Evolutionary conservation across 179 eudicot species (phyloP), one percentile per base, ranked within the genome.

Genomic region (Beta lomatogona): DNA sequence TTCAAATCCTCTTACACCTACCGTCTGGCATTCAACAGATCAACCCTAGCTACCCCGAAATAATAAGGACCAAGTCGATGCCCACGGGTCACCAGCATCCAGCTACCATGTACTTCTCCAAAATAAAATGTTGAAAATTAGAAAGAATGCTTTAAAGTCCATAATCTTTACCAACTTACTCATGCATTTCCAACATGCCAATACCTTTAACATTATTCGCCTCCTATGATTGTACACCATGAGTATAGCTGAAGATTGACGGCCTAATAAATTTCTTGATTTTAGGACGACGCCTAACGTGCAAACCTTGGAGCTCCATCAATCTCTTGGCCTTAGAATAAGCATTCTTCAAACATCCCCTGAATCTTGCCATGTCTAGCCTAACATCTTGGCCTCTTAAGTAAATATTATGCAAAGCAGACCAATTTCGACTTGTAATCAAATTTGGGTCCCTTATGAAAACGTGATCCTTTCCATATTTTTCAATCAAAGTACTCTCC

Each of bases 331-430:
- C 92, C 80, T 85, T 88, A 36, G 55, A 54, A 57, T 88, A 89
- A 71, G 90, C 91, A 67, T 50, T 78, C 79, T 59, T 88, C 79
- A 91, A 77, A 60, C 55, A 85, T 61, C 84, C 84, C 80, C 77
- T 86, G 66, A 91, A 86, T 83, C 90, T 88, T 9, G 44, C 66
- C 16, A 89, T 44, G 79, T 91, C 85, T 4, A 89, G 31, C 45
- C 77, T 87, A 71, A 91, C 91, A 81, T 91, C 89, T 76, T 91
- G 93, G 36, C 84, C 78, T 84, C 73, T 85, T 78, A 89, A 83
- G 82, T 86, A 91, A 13, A 88, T 85, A 11, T 45, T 78, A 28
- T 87, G 81, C 72, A 86, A 84, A 16, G 87, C 83, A 5, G 92
- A 73, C 87, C 89, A 88, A 68, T 88, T 86, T 28, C 48, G 79